Evolutionary conservation across 495 filamentous ascomycete genomes (phyloP).

Genomic region (Penicillium lividum): DNA sequence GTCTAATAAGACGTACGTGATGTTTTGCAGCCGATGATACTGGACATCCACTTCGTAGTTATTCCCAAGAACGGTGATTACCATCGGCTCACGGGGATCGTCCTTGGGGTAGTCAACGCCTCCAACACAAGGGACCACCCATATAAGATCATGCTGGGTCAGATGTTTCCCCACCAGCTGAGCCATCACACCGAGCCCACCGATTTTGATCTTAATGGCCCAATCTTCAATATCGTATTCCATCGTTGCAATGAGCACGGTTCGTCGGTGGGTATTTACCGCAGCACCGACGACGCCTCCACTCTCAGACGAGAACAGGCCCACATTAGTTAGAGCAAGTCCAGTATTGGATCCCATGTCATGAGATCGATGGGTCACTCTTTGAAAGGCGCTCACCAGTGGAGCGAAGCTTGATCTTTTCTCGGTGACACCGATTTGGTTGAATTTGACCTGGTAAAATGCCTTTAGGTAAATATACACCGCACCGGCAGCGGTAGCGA

Average conservation of each 20-base stretch:
- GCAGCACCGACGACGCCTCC: not conserved
- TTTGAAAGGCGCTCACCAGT: conserved; percentile 35
- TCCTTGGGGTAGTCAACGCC: conserved; percentile 68
- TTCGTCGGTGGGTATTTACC: conserved; percentile 33
- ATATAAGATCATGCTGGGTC: conserved; percentile 66
- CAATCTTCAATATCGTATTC: conserved; percentile 76
- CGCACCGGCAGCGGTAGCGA: conserved; percentile 48
- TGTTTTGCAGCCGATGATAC: conserved; percentile 65
- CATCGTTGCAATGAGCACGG: conserved; percentile 69
- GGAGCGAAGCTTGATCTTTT: conserved; percentile 41
- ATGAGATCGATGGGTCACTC: conserved; percentile 13
- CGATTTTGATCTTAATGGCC: conserved; percentile 73
- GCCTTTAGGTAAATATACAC: conserved; percentile 63
- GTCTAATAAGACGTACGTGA: conserved; percentile 72
- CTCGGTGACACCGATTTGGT: conserved; percentile 60
- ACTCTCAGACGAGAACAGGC: not conserved
- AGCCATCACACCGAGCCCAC: conserved; percentile 69
- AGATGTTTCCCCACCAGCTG: conserved; percentile 71
- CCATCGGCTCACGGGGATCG: conserved; percentile 60
- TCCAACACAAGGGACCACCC: conserved; percentile 72
- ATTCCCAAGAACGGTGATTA: conserved; percentile 62
- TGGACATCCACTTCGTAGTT: conserved; percentile 65
- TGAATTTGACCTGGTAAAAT: conserved; percentile 74
- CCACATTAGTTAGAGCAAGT: not conserved
- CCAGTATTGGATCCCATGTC: conserved; percentile 6